Evolutionary conservation across 2,329 filamentous ascomycete species (phyloP).

Genomic region (Microcyclosporella mali): DNA sequence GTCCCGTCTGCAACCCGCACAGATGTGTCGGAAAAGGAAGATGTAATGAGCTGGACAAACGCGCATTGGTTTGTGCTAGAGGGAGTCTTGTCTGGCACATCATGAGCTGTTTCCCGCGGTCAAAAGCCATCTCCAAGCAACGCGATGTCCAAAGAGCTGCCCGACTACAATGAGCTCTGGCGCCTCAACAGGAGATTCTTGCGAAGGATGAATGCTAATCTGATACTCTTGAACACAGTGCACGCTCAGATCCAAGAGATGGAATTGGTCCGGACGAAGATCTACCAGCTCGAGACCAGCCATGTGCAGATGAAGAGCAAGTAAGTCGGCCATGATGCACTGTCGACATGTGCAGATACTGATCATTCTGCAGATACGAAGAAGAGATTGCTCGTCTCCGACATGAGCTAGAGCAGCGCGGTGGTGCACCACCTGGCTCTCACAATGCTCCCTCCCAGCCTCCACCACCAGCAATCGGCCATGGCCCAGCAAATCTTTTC

Average conservation of each 20-base stretch:
- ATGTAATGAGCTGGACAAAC: not conserved
- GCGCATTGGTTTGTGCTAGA: not conserved
- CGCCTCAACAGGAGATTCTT: not conserved
- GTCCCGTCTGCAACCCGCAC: not conserved
- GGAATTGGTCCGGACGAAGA: constrained; percentile 86
- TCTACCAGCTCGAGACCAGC: constrained; percentile 85
- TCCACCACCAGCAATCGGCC: constrained; percentile 76
- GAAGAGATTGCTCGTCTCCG: constrained; percentile 80
- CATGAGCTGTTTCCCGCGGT: not conserved
- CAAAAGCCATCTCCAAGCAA: too few relatives aligned
- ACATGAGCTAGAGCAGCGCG: constrained; percentile 74
- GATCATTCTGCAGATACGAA: constrained; percentile 63
- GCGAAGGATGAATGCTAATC: constrained; percentile 8
- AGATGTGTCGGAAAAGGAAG: not conserved
- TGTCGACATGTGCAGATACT: not conserved
- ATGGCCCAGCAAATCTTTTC: constrained; percentile 84
- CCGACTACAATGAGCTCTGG: too few relatives aligned
- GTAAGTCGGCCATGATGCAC: constrained; percentile 48
- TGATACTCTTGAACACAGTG: constrained; percentile 50
- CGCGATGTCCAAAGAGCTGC: too few relatives aligned
- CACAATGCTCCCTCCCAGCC: constrained; percentile 75
- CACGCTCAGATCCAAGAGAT: constrained; percentile 89
- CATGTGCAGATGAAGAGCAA: constrained; percentile 86
- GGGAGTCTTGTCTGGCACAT: not conserved
- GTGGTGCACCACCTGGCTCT: constrained; percentile 57